Evolutionary conservation across 305 asterid genomes (phyloP), one percentile per base, ranked within the genome.

Genomic region (Fraxinus paxiana): DNA sequence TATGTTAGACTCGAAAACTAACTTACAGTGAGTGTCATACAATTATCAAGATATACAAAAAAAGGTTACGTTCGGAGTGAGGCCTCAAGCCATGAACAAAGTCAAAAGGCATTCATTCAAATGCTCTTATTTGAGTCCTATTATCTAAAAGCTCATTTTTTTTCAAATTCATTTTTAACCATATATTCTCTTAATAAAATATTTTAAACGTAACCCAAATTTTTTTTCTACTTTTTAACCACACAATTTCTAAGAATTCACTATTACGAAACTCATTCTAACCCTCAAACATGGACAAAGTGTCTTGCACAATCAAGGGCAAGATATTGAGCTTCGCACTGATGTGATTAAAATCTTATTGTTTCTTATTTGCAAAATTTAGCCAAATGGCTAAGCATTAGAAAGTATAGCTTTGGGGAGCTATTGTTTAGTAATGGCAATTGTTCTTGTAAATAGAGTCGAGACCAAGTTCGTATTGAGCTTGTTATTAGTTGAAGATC

Each of bases 61-160:
- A 37, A 37, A 89, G 82, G 98, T 92, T 76, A 87, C 87, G 3
- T 84, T 90, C 4, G 97, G 95, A 76, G 80, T 83, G 71, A 90
- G 93, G 88, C 98, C 98, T 22, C 85, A 77, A 76, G 94, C 95
- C 61, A 87, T 94, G 97, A 83, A 85, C 82, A 91, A 94, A 86
- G 92, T 92, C 0, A 88, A 91, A 82, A 76, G 82, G 91, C 83
- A 0, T 90, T 92, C 84, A 91, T 92, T 5, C 12, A 37, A 10
- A 37, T 1, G 3, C 43, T 37, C 2, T 37, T 37, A 37, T 37
- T 37, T 37, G 12, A 37, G 43, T 37, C 2, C 0, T 8, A 7
- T 7, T 37, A 37, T 37, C 0, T 37, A 37, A 37, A 7, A 37
- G 9, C 10, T 37, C 43, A 0, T 35, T 35, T 35, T 34, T 34